Evolutionary conservation across 2,329 filamentous ascomycete genomes (phyloP).

Genomic region (Fusarium continuum): DNA sequence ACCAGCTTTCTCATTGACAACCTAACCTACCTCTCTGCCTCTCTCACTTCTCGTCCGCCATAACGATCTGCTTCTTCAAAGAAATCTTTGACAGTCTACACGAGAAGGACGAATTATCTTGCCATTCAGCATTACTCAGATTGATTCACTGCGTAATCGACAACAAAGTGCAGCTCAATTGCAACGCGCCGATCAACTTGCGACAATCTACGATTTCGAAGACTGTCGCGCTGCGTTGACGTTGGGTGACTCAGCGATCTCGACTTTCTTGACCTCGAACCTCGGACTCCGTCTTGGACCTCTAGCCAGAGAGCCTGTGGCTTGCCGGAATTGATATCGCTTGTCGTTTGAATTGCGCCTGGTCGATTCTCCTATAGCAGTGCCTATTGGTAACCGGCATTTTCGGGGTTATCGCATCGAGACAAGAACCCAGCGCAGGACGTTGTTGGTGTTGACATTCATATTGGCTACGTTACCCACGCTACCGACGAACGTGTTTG

Average conservation of each 20-base stretch:
- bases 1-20: conserved; percentile 41
- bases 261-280: conserved; percentile 25
- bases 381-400: not conserved
- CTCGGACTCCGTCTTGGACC: conserved; percentile 10
- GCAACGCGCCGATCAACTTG: conserved; percentile 21
- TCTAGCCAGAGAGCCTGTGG: not conserved
- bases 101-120: conserved; percentile 17
- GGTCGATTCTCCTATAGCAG: not conserved
- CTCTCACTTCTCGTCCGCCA: conserved; percentile 29
- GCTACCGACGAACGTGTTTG: conserved; percentile 15
- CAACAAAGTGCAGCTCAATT: conserved; percentile 13
- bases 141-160: conserved; percentile 4
- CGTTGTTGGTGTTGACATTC: conserved; percentile 34
- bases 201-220: conserved; percentile 17
- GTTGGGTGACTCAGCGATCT: conserved; percentile 36
- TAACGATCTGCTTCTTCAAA: conserved; percentile 30
- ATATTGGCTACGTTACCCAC: conserved; percentile 3
- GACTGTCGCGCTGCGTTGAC: conserved; percentile 17
- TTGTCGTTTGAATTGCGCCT: conserved; percentile 17
- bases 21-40: conserved; percentile 39
- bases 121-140: conserved; percentile 5
- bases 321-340: conserved; percentile 4
- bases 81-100: conserved; percentile 9
- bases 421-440: conserved; percentile 29
- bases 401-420: conserved; percentile 15